phyloP scores from a whole-genome alignment of 2,329 filamentous ascomycete genomes.

The Colletotrichum sp. region DNA sequence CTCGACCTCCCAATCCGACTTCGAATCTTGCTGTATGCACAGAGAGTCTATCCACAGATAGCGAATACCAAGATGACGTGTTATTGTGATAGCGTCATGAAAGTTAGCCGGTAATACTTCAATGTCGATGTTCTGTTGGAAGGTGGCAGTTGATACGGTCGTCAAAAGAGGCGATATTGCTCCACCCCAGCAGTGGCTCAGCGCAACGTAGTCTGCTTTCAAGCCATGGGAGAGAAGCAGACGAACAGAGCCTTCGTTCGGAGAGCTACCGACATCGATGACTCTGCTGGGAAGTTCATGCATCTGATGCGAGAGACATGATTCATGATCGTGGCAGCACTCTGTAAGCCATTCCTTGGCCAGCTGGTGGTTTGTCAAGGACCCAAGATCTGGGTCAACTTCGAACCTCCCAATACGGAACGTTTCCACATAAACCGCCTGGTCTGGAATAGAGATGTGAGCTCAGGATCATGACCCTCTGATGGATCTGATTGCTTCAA shows the following conservation, averaged over 20 bases:
- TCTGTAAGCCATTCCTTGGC: not conserved
- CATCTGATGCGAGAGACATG: not conserved
- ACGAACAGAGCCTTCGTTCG: not conserved
- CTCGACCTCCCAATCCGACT: conserved; percentile 20
- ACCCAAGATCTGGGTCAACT: not conserved
- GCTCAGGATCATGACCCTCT: not conserved
- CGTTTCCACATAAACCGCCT: not conserved
- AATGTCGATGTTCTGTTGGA: not conserved
- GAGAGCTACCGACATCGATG: not conserved
- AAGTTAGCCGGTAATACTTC: not conserved
- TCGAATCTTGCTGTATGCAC: conserved; percentile 24
- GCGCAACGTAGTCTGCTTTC: conserved; percentile 16
- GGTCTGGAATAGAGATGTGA: not conserved
- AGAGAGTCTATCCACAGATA: conserved; percentile 25
- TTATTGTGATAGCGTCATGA: conserved; percentile 10
- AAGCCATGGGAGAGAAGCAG: not conserved
- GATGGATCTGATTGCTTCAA: not conserved
- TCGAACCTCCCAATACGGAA: not conserved
- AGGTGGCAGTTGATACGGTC: not conserved
- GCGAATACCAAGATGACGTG: conserved; percentile 2
- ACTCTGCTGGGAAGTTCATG: not conserved
- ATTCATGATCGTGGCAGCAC: not conserved
- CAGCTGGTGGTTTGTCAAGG: not conserved
- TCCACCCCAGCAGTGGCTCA: conserved; percentile 24
- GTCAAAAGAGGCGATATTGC: not conserved